Base-by-base conservation (phyloP, 257 asterid genomes). In the Plantago elongata region DNA sequence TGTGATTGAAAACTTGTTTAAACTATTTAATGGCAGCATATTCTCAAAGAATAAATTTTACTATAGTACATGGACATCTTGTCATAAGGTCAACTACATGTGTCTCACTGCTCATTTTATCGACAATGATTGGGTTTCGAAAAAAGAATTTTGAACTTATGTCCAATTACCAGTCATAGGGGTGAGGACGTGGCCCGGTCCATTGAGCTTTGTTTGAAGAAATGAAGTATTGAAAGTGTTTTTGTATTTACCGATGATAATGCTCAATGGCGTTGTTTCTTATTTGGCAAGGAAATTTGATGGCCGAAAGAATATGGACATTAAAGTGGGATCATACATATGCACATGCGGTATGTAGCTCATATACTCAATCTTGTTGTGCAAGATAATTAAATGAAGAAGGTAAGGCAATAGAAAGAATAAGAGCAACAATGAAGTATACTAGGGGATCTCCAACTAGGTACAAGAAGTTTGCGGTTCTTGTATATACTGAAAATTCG, bases 401-500 rank as follows among this genome's bases (percentile, higher is more conserved):
- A 48, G 17, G 12, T 22, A 22, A 22, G 52, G 1, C 17, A 48
- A 13, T 48, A 9, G 22, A 48, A 13, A 48, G 9, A 13, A 48
- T 48, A 48, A n/a, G 17, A 48, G 52, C 18, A n/a, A 9, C 18
- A 13, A 17, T n/a, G 52, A 48, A n/a, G 18, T 48, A 48, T 48
- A 13, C 13, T 48, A 48, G 52, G 52, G 16, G 52, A 7, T 48
- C 52, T 48, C 17, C 17, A 13, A 17, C 52, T 4, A 48, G 52
- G 52, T 48, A 48, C 16, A 48, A 48, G 9, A 48, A 48, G 52
- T 48, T 48, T 48, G 52, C 16, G n/a, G 52, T 48, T 48, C 52
- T 15, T 13, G 52, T 17, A 5, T 3, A 9, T 9, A 48, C 16
- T 13, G 52, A 48, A 48, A 48, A 48, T 5, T 5, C 8, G 52